Percentiles rank a stretch among this genome's conserved stretches.
Conservation (phyloP, 176 grass and related monocot genomes). For the Oropetium thomaeum region DNA sequence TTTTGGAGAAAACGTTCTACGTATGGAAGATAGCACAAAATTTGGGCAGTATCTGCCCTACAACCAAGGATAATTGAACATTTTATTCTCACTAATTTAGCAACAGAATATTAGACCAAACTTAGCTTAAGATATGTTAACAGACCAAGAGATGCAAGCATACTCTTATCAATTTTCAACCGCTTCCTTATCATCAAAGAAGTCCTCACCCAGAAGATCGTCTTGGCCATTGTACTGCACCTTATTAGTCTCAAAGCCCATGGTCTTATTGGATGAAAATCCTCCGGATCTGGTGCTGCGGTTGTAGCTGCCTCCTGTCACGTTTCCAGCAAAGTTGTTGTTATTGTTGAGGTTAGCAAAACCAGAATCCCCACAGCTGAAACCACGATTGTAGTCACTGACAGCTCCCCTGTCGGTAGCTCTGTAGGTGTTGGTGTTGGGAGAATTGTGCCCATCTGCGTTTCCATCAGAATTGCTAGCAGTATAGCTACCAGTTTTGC, state of each 20-base stretch:
- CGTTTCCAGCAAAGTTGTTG: slow-evolving; percentile 16
- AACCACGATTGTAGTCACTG: neutral
- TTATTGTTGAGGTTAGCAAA: neutral
- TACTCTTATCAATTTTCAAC: slow-evolving; percentile 8
- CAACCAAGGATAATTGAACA: neutral
- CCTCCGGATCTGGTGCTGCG: neutral
- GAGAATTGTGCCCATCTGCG: neutral
- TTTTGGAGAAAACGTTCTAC: neutral
- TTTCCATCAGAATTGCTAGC: neutral
- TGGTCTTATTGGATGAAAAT: neutral
- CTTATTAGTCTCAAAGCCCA: slow-evolving; percentile 17
- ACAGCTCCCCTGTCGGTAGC: neutral
- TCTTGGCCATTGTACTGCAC: slow-evolving; percentile 45
- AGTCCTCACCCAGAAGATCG: slow-evolving; percentile 39
- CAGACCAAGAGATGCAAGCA: neutral
- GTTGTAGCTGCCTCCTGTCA: neutral
- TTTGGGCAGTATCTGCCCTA: neutral
- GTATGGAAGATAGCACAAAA: neutral
- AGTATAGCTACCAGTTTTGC: neutral
- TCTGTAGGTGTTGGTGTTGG: neutral
- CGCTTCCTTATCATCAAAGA: slow-evolving; percentile 40
- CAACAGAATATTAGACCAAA: neutral
- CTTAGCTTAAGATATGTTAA: neutral
- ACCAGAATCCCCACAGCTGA: slow-evolving; percentile 10
- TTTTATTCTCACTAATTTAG: neutral